These are phyloP conservation scores for Leccinum boreale DNA, from an alignment of 768 basidiomycete species.

Conservation along the genomic window DNA sequence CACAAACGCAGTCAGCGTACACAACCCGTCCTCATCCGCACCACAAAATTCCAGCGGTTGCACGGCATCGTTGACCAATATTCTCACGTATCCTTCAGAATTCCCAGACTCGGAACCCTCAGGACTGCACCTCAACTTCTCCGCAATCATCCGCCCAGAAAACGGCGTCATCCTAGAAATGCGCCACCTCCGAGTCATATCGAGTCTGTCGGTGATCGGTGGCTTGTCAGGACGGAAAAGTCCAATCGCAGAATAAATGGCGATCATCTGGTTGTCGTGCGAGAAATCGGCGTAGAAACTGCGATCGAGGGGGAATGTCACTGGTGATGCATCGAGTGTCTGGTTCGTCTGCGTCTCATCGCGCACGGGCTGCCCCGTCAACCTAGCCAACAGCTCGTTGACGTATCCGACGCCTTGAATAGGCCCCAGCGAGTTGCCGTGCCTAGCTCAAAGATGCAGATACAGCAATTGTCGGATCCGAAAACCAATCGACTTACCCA, in stretches of 20 bases:
- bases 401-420: slow-evolving; percentile 85
- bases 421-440: slow-evolving; percentile 65
- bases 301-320: slow-evolving; percentile 71
- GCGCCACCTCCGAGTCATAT: slow-evolving; percentile 45
- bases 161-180: slow-evolving; percentile 69
- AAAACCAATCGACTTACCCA: slow-evolving; percentile 43
- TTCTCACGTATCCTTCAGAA: slow-evolving; percentile 51
- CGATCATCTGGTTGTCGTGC: slow-evolving; percentile 83
- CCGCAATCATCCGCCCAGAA: slow-evolving; percentile 68
- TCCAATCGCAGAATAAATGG: slow-evolving; percentile 66
- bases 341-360: slow-evolving; percentile 76
- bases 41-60: slow-evolving; percentile 63
- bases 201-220: slow-evolving; percentile 14
- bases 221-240: slow-evolving; percentile 39
- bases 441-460: slow-evolving; percentile 35
- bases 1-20: slow-evolving; percentile 62
- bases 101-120: not conserved
- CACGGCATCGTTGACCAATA: slow-evolving; percentile 76
- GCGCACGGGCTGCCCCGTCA: slow-evolving; percentile 58
- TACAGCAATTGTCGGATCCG: not conserved
- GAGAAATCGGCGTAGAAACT: slow-evolving; percentile 78
- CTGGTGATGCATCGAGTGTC: slow-evolving; percentile 63
- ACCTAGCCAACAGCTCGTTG: slow-evolving; percentile 83
- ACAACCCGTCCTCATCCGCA: slow-evolving; percentile 53
- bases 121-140: slow-evolving; percentile 55